Evolutionary conservation across 2,329 filamentous ascomycete species (phyloP).

Genomic region (Neonectria faginata): DNA sequence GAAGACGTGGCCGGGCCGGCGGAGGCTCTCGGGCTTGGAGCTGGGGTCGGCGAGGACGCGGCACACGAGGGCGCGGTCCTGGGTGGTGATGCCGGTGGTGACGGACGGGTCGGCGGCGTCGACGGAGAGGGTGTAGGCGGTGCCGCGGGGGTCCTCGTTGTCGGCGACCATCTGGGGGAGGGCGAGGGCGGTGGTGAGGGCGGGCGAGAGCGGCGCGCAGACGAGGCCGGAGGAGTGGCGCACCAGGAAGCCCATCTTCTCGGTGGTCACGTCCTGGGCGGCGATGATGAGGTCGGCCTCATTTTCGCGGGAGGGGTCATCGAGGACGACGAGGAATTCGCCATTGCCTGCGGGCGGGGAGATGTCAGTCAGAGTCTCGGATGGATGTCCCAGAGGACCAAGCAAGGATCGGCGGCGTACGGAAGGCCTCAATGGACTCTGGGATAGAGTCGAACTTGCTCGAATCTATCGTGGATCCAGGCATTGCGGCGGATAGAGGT

Average conservation of each 20-base stretch:
- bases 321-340: conserved; percentile 96
- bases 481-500: conserved; percentile 54
- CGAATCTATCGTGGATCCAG: conserved; percentile 61
- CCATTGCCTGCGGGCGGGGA: conserved; percentile 68
- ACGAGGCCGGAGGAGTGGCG: conserved; percentile 91
- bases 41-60: conserved; percentile 77
- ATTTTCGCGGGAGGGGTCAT: conserved; percentile 92
- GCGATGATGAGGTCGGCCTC: conserved; percentile 98
- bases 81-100: conserved; percentile 90
- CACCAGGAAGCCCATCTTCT: conserved; percentile 97
- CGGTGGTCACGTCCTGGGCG: conserved; percentile 82
- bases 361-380: too few relatives aligned
- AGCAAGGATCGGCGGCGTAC: conserved; percentile 56
- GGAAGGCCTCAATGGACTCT: conserved; percentile 72
- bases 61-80: conserved; percentile 87
- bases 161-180: conserved; percentile 89
- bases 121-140: conserved; percentile 92
- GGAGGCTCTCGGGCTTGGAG: conserved; percentile 71
- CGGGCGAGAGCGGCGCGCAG: conserved; percentile 83
- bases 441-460: conserved; percentile 74
- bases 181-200: conserved; percentile 75
- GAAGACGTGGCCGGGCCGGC: conserved; percentile 90
- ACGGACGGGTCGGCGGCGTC: conserved; percentile 80
- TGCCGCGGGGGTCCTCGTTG: conserved; percentile 85
- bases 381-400: neutral